phyloP scores from a whole-genome alignment of 2,329 filamentous ascomycete species.

The Lecanosticta acicola region DNA sequence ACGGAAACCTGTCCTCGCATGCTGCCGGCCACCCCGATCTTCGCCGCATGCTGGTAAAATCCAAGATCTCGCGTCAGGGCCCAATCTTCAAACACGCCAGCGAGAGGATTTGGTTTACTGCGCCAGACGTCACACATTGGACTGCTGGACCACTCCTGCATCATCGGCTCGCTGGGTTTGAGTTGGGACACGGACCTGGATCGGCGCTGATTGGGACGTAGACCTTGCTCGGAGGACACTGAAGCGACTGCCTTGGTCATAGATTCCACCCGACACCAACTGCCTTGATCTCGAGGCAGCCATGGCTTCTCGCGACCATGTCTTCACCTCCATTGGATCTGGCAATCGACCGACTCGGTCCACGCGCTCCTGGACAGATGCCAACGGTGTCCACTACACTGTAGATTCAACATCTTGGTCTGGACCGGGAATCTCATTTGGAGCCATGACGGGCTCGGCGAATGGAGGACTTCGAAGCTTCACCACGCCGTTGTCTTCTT shows the following conservation, averaged over 20 bases:
- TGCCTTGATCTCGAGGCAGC: not conserved
- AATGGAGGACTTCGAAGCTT: conserved; percentile 13
- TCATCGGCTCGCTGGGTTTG: too few species aligned
- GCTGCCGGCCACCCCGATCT: not conserved
- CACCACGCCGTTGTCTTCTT: conserved; percentile 9
- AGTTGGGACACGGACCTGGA: too few species aligned
- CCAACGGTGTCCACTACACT: conserved; percentile 26
- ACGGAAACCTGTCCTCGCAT: not conserved
- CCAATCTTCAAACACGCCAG: not conserved
- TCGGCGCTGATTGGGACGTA: too few species aligned
- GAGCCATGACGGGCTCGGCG: conserved; percentile 19
- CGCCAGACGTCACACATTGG: not conserved
- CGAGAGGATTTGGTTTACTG: not conserved
- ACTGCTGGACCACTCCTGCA: too few species aligned
- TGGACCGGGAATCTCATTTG: conserved; percentile 25
- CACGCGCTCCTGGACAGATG: conserved; percentile 23
- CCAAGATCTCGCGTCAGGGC: not conserved
- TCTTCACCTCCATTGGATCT: conserved; percentile 11
- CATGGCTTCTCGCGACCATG: not conserved
- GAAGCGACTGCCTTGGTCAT: too few species aligned
- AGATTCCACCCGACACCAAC: too few species aligned
- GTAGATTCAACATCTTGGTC: conserved; percentile 24
- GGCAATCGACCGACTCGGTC: conserved; percentile 8
- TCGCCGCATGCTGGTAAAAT: not conserved
- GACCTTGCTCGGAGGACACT: too few species aligned